Base-by-base conservation (phyloP, 2,329 filamentous ascomycete species). In the Diaporthe sp. region DNA sequence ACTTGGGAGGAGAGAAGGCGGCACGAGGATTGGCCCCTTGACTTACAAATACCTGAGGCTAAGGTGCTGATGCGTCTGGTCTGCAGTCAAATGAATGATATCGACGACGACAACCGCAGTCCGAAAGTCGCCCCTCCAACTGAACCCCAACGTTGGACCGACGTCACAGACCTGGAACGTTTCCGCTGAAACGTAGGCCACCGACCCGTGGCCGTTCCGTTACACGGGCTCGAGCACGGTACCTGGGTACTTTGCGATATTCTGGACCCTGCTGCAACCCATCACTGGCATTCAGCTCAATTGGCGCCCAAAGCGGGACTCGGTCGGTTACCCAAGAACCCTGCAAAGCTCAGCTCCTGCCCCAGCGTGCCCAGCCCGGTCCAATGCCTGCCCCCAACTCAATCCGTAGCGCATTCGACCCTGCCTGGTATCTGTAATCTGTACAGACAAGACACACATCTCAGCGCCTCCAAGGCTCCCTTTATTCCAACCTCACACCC, bases 11-110 rank as follows among this genome's bases (percentile, higher is more conserved):
- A 50, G 73, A 50, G 47, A 17, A 52, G 12, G 33, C 15, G 45
- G n/a, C 12, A 4, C 8, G 5, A 13, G 2, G 12, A 52, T 69
- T 22, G 8, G 42, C 42, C 8, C 22, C 38, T 28, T 4, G 13
- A 75, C 70, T 74, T 73, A 76, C 71, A 74, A 67, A 76, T 76
- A 75, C 64, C 45, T 60, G 54, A 60, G 69, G 69, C 50, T 72
- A 22, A 42, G 68, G 66, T 66, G 68, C 54, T 33, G 72, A 70
- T 60, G 50, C 28, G 45, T 42, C 50, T 30, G 45, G n/a, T 42
- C 15, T 30, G 30, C 15, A 25, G 22, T 38, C 45, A 52, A 54
- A 54, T 54, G 40, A 17, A 40, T 54, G 70, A 72, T 72, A 72
- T 72, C 70, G 45, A 35, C 72, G 71, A 61, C 71, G 35, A 35